Base-by-base conservation (phyloP, 2,329 filamentous ascomycete genomes). In the Arachnomyces sp. region DNA sequence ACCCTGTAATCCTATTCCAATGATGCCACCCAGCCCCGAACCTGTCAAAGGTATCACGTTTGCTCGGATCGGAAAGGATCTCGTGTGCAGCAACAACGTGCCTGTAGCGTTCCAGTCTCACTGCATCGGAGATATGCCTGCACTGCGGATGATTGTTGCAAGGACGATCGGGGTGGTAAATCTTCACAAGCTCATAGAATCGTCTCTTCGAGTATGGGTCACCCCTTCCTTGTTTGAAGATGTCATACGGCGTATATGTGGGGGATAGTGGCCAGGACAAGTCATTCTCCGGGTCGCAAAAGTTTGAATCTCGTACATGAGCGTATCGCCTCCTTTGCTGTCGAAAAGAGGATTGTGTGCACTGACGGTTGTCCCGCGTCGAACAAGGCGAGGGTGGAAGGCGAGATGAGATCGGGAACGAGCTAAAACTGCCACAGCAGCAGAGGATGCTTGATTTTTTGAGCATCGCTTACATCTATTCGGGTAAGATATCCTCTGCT, bases 111-210 rank as follows among this genome's bases (percentile, higher is more conserved):
- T 95, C 86, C n/a, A 92, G 71, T 45, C 83, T 82, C 21, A 77
- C 73, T 17, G 76, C 64, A 14, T 75, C 72, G 0, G 85, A 69
- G 9, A 84, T 58, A 6, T 62, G 60, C 45, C 65, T 63, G 50
- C 61, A 60, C 15, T 63, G 48, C 12, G 58, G 60, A 38, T 69
- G 59, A 44, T 68, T 62, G 44, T 66, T 61, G 43, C 61, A 64
- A 46, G 62, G 69, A 44, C 76, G 77, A 62, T 98, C 92, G 0
- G 92, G 92, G 57, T 98, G 92, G 67, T 98, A 98, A 34, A 93
- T 72, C 68, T 96, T 98, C 43, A 94, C 92, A 38, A 98, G 77
- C 56, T 90, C 77, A 63, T 93, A 92, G 72, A 88, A 98, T 44
- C 79, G 79, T 32, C 73, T 67, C 64, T 98, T 96, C 46, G 77